These are phyloP conservation scores for Cercospora sojina DNA, from an alignment of 2,329 filamentous ascomycete species.

Conservation along the genomic window DNA sequence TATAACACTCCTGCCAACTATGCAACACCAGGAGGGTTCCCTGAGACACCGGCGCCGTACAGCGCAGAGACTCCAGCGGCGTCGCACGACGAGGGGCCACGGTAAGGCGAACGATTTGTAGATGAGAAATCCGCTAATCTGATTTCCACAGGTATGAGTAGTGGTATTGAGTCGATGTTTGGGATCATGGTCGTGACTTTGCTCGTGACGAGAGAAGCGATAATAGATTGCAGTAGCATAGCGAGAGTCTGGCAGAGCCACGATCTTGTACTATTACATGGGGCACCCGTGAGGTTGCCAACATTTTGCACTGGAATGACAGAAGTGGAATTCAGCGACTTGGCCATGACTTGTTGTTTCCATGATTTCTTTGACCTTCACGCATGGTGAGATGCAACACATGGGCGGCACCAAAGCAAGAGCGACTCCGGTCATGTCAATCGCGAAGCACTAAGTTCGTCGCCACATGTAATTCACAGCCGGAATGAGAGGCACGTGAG, in stretches of 20 bases:
- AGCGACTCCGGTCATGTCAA: not conserved
- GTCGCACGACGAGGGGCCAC: conserved; percentile 15
- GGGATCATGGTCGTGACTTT: not conserved
- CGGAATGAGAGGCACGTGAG: not conserved
- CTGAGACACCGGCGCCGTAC: conserved; percentile 50
- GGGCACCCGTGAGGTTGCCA: not conserved
- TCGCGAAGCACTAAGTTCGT: not conserved
- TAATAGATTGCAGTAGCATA: conserved; percentile 6
- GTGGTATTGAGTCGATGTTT: not conserved
- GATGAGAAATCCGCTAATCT: not conserved
- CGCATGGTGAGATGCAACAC: not conserved
- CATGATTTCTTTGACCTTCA: not conserved
- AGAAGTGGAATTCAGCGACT: not conserved
- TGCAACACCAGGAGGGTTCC: conserved; percentile 46
- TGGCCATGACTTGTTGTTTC: not conserved
- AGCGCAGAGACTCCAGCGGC: conserved; percentile 18
- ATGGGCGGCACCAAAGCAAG: not conserved
- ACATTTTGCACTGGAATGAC: not conserved
- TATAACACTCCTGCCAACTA: conserved; percentile 40
- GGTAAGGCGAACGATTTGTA: conserved; percentile 6
- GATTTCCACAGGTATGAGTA: conserved; percentile 2
- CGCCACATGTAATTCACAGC: not conserved
- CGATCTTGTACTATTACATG: conserved; percentile 4
- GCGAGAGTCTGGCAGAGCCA: not conserved
- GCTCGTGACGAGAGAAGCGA: not conserved